A percentile compares a stretch with the other conserved stretches of the same genome.
phyloP scores from a whole-genome alignment of 441 rosid species.

The Gossypium gossypioides region DNA sequence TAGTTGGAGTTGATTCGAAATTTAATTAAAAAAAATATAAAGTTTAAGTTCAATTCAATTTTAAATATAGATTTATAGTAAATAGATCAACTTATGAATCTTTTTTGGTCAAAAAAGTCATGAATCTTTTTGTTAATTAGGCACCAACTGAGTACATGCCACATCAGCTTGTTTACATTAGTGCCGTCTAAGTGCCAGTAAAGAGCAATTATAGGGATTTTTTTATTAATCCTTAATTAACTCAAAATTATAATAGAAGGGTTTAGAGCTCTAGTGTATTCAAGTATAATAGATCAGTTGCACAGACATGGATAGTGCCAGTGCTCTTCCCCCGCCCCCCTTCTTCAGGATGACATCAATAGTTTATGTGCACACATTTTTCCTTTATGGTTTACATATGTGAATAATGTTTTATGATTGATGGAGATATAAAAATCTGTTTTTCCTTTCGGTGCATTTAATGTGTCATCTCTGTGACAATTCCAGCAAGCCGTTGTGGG shows the following conservation, averaged over 20 bases:
- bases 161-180: neutral
- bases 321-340: neutral
- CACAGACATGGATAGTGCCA: neutral
- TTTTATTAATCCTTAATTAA: neutral
- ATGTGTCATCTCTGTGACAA: constrained; percentile 27
- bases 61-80: neutral
- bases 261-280: neutral
- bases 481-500: constrained; percentile 97
- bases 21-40: neutral
- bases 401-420: constrained; percentile 9
- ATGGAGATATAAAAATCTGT: constrained; percentile 7
- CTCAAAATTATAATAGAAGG: neutral
- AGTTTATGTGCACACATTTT: neutral
- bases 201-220: neutral
- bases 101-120: neutral
- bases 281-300: neutral
- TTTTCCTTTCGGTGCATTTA: constrained; percentile 22
- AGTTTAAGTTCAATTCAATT: neutral
- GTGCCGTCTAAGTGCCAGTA: neutral
- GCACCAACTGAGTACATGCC: neutral
- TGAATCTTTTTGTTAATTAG: neutral
- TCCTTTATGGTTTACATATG: neutral
- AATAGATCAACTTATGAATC: neutral
- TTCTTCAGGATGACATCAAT: neutral
- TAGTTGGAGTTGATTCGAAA: neutral